Conservation (phyloP, 176 grass and related monocot genomes). For the Phoenix roebelenii region DNA sequence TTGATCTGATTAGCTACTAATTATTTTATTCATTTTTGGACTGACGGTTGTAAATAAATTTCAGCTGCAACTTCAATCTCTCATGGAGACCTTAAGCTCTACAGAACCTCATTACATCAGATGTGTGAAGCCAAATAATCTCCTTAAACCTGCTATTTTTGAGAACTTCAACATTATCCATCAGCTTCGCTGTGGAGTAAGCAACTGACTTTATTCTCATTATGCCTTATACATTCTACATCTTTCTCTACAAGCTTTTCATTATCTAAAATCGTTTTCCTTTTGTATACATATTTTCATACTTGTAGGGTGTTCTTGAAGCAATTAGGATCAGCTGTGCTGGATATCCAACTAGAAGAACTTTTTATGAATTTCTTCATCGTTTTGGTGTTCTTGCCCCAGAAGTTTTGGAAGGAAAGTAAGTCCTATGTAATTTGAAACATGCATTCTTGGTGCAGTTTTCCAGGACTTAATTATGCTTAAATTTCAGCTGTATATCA, state of each 20-base stretch:
- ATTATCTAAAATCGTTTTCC: background rate
- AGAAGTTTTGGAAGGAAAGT: conserved; percentile 12
- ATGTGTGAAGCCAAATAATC: conserved; percentile 98
- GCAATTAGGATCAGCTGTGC: conserved; percentile 25
- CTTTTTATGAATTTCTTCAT: conserved; percentile 18
- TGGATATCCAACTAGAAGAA: conserved; percentile 18
- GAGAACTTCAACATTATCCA: conserved; percentile 97
- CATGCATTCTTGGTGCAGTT: background rate
- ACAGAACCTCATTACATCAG: conserved; percentile 97
- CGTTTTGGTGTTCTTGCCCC: conserved; percentile 15
- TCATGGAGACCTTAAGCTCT: conserved; percentile 94
- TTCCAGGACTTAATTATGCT: conserved; percentile 10
- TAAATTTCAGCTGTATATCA: conserved; percentile 16
- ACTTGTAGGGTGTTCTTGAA: conserved; percentile 18
- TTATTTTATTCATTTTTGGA: conserved; percentile 5
- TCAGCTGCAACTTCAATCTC: conserved; percentile 97
- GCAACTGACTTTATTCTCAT: conserved; percentile 1
- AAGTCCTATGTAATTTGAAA: background rate
- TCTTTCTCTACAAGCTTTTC: background rate
- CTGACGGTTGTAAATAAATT: conserved; percentile 26
- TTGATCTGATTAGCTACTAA: no score
- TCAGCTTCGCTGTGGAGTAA: conserved; percentile 93
- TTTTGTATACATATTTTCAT: conserved; percentile 11
- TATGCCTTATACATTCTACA: no score
- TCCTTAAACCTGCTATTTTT: conserved; percentile 93